Evolutionary conservation across 75 land plant genomes (phyloP).

Genomic region (Selaginella tamariscina): DNA sequence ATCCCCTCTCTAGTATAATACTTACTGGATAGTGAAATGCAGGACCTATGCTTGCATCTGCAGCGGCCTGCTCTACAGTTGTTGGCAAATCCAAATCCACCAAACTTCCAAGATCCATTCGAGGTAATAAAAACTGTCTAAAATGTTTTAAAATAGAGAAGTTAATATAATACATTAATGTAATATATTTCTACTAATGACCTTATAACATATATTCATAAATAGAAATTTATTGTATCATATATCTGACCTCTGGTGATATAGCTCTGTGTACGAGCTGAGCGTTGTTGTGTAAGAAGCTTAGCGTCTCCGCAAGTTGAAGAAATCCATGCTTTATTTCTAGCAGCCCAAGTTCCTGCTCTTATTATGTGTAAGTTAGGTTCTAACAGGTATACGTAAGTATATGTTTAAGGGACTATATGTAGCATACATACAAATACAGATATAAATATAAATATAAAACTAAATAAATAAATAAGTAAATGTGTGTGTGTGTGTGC

Average conservation of each 20-base stretch:
- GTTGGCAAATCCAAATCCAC: constrained; percentile 87
- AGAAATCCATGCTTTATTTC: constrained; percentile 92
- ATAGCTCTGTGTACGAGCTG: constrained; percentile 82
- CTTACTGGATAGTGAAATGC: constrained; percentile 75
- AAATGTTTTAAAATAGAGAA: no score
- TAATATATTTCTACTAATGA: no score
- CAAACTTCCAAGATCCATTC: constrained; percentile 95
- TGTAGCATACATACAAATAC: no score
- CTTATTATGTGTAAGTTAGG: no score
- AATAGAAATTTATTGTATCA: neutral
- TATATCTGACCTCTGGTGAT: constrained; percentile 69
- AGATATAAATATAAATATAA: no score
- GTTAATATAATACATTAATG: no score
- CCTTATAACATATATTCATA: no score
- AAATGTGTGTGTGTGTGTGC: no score
- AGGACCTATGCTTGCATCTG: constrained; percentile 36
- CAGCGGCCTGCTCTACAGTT: constrained; percentile 40
- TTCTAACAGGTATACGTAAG: no score
- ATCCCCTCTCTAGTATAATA: neutral
- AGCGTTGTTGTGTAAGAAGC: constrained; percentile 88
- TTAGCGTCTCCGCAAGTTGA: constrained; percentile 77
- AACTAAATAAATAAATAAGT: no score
- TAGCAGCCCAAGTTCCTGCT: constrained; percentile 82
- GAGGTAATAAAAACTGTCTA: constrained; percentile 78
- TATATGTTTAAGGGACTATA: no score